Conservation (phyloP, 202 grass and related monocot species). For the Schoenoplectus triqueter region DNA sequence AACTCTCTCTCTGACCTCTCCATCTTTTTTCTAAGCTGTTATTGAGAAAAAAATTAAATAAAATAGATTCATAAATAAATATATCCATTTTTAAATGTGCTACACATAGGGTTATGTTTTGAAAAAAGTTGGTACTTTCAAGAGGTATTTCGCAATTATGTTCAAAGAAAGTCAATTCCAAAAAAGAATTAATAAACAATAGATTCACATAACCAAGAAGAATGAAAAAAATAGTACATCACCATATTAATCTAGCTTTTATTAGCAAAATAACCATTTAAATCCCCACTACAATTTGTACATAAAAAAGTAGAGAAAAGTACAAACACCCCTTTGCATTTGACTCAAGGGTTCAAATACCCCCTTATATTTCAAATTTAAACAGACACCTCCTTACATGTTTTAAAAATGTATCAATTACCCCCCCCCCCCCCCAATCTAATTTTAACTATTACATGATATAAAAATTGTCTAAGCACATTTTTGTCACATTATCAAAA, state of each 20-base stretch:
- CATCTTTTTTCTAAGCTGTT: constrained; percentile 76
- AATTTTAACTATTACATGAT: no score
- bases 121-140: background rate
- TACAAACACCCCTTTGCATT: no score
- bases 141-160: background rate
- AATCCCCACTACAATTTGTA: background rate
- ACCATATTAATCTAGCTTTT: background rate
- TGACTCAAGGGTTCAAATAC: no score
- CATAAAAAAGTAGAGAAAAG: no score
- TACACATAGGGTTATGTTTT: background rate
- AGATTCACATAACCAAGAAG: background rate
- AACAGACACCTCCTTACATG: no score
- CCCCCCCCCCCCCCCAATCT: no score
- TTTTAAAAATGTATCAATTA: no score
- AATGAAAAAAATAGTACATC: background rate
- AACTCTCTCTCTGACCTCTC: constrained; percentile 69
- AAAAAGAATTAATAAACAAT: background rate
- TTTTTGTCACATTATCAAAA: no score
- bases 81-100: background rate
- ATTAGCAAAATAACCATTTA: background rate
- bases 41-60: background rate
- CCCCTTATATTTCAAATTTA: no score
- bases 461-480: no score
- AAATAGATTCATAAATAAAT: constrained; percentile 18
- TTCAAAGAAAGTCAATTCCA: constrained; percentile 8